phyloP scores from a whole-genome alignment of 345 rosid species.

The Bruguiera gymnorhiza region DNA sequence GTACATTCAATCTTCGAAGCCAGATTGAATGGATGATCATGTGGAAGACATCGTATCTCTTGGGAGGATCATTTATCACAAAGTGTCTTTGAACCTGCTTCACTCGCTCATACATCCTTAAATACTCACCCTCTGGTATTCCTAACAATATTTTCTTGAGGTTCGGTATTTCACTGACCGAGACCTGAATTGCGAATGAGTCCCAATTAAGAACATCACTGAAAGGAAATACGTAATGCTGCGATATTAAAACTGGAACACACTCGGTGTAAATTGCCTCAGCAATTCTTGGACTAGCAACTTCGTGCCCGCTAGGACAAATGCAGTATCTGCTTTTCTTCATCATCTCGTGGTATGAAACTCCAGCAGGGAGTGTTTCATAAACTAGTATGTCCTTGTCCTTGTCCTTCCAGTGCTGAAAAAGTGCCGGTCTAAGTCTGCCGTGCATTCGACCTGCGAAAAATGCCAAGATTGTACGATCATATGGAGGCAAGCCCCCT shows the following conservation, averaged over 20 bases:
- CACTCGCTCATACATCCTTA: constrained; percentile 41
- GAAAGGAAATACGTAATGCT: constrained; percentile 58
- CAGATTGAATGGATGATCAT: constrained; percentile 74
- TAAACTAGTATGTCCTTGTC: constrained; percentile 45
- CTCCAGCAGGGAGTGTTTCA: constrained; percentile 43
- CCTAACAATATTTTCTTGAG: constrained; percentile 46
- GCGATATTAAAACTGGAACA: constrained; percentile 66
- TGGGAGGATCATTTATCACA: constrained; percentile 57
- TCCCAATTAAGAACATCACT: constrained; percentile 72
- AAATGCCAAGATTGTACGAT: constrained; percentile 42
- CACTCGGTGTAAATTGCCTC: constrained; percentile 72
- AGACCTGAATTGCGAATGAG: constrained; percentile 46
- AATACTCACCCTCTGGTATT: constrained; percentile 44
- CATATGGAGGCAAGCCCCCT: constrained; percentile 20
- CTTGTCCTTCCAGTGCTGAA: constrained; percentile 43
- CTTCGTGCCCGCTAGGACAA: constrained; percentile 81
- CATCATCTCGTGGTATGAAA: constrained; percentile 40
- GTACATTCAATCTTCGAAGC: constrained; percentile 62
- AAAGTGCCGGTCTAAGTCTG: constrained; percentile 32
- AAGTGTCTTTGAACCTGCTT: constrained; percentile 57
- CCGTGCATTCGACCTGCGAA: constrained; percentile 50
- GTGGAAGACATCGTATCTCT: constrained; percentile 62
- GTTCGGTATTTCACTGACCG: constrained; percentile 51
- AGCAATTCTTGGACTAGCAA: constrained; percentile 76
- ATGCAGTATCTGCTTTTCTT: constrained; percentile 49